These are phyloP conservation scores for Phytophthora fragariaefolia DNA, from an alignment of 352 stramenopile genomes.

Conservation along the genomic window DNA sequence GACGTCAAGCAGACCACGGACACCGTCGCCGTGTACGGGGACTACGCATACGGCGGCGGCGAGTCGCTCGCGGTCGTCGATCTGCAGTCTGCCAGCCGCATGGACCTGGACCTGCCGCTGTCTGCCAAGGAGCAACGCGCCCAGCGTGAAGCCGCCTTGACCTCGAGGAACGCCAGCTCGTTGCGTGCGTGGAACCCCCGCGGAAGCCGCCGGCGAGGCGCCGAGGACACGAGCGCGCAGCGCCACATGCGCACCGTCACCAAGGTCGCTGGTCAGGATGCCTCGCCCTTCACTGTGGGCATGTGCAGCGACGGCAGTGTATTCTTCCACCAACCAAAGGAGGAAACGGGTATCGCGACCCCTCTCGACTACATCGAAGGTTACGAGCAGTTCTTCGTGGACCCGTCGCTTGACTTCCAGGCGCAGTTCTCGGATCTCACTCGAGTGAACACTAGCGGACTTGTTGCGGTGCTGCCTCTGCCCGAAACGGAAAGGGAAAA, in stretches of 20 bases:
- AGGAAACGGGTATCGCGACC: constrained; percentile 64
- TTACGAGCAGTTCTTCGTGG: constrained; percentile 86
- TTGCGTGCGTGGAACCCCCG: constrained; percentile 55
- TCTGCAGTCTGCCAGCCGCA: constrained; percentile 54
- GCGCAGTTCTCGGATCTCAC: constrained; percentile 82
- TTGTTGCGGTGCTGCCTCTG: constrained; percentile 69
- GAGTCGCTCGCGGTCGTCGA: constrained; percentile 77
- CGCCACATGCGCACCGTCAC: constrained; percentile 80
- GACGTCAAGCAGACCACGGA: constrained; percentile 83
- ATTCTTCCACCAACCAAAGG: constrained; percentile 68
- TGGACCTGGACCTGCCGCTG: constrained; percentile 77
- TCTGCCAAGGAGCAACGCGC: constrained; percentile 67
- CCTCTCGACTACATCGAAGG: constrained; percentile 79
- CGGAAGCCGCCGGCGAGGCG: constrained; percentile 48
- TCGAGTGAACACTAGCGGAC: constrained; percentile 71
- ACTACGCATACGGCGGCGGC: constrained; percentile 76
- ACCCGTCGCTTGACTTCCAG: constrained; percentile 75
- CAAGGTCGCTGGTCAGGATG: constrained; percentile 66
- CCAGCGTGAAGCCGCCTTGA: constrained; percentile 45
- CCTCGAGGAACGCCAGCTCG: constrained; percentile 36
- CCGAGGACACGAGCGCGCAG: constrained; percentile 52
- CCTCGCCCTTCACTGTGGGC: constrained; percentile 71
- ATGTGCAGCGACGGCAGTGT: constrained; percentile 88
- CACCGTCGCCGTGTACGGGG: constrained; percentile 66
- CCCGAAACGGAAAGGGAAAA: constrained; percentile 60